Evolutionary conservation across 169 alveolate species (phyloP).

Genomic region (Babesia caballi): DNA sequence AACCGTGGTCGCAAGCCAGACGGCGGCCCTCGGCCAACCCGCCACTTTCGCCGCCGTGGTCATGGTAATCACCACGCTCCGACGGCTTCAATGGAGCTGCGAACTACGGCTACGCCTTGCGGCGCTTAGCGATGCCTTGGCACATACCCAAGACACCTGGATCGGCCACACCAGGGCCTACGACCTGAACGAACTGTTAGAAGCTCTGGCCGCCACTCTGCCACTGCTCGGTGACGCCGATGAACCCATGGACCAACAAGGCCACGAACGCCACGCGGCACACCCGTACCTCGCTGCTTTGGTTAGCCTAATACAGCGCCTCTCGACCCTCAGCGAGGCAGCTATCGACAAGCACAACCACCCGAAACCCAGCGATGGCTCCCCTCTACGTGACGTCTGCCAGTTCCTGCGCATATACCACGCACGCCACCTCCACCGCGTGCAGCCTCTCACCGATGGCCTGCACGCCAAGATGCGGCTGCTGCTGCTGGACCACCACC

Average conservation of each 20-base stretch:
- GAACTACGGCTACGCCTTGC: neutral
- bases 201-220: neutral
- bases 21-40: neutral
- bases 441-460: neutral
- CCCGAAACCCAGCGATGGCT: neutral
- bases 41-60: constrained; percentile 9
- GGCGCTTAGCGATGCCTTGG: neutral
- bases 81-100: neutral
- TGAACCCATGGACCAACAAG: no score
- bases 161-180: neutral
- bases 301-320: neutral
- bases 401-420: constrained; percentile 11
- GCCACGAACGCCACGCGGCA: no score
- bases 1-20: neutral
- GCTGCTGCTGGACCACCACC: neutral
- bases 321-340: neutral
- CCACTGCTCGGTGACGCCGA: neutral
- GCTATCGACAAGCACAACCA: neutral
- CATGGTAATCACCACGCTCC: neutral
- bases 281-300: neutral
- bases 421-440: neutral
- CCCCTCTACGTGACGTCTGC: constrained; percentile 11
- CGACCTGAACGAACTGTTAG: constrained; percentile 8
- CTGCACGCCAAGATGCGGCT: neutral
- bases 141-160: neutral